Evolutionary conservation across 2,329 filamentous ascomycete genomes (phyloP), one percentile per base, ranked within the genome.

Genomic region (Colletotrichum somersetense): DNA sequence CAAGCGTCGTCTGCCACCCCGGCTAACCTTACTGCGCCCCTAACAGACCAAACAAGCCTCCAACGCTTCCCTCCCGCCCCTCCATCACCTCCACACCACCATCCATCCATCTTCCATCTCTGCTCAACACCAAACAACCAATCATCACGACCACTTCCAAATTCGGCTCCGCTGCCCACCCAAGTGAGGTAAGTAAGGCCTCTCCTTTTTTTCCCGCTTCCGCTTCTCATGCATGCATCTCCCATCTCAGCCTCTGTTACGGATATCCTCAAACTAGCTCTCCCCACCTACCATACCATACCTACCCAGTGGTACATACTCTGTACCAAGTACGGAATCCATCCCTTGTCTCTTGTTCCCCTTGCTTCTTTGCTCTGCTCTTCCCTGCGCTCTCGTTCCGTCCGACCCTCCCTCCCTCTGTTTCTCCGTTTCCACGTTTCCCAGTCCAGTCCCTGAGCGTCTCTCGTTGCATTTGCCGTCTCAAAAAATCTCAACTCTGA

Each of bases 381-480:
- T 20, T 26, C 26, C 26, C 26, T n/a, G 26, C 26, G 26, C 46
- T 52, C 52, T 42, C 42, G 57, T 71, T 61, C 56, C 42, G 33
- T 44, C 18, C 42, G 2, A 46, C 26, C 48, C 23, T n/a, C n/a
- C n/a, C n/a, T n/a, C n/a, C n/a, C n/a, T n/a, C n/a, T 18, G 48
- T 55, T 35, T 48, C 46, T 66, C 63, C 52, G 46, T 62, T 72
- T 58, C 64, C 57, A 62, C 35, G 44, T 50, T 33, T 23, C 66
- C 52, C 26, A 42, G 61, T 59, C 68, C 69, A 42, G 61, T 63
- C 68, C 69, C 61, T 65, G 66, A 55, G 59, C 70, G 55, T 40
- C 55, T 50, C 70, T 65, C 61, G 70, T 68, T 72, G 70, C 70
- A 72, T 70, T 61, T 56, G 14, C 61, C 70, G 70, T 70, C 70